phyloP scores from a whole-genome alignment of 225 moss, liverwort and hornwort species.

The Thuidium tamariscinum region DNA sequence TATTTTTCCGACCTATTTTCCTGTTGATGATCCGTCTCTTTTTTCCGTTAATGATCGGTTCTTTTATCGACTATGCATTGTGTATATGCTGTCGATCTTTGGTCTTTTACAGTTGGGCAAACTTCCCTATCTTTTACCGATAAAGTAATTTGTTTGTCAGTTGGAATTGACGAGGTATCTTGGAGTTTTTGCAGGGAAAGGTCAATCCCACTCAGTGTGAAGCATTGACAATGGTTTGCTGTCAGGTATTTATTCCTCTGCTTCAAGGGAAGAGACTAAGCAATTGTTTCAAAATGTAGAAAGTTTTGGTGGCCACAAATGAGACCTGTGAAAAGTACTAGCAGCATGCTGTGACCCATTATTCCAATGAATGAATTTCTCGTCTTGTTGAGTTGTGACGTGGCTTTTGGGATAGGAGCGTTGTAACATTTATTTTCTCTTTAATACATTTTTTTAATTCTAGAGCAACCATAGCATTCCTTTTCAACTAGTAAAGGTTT shows the following conservation, averaged over 20 bases:
- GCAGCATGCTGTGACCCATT: neutral
- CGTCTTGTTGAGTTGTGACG: neutral
- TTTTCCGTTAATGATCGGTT: neutral
- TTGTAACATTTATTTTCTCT: too few relatives aligned
- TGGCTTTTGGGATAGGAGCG: neutral
- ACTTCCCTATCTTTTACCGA: neutral
- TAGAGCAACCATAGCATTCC: neutral
- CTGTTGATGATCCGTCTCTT: neutral
- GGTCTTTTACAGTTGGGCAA: neutral
- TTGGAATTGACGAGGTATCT: neutral
- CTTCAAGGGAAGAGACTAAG: neutral
- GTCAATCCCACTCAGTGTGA: conserved; percentile 97
- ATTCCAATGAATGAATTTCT: neutral
- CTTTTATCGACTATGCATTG: neutral
- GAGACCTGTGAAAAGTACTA: neutral
- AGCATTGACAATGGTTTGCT: conserved; percentile 96
- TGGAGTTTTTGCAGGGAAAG: conserved; percentile 61
- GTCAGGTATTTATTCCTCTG: conserved; percentile 51
- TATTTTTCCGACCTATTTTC: neutral
- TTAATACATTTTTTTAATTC: neutral
- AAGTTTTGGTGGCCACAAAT: neutral
- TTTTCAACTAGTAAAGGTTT: neutral
- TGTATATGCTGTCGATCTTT: neutral
- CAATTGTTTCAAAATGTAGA: neutral
- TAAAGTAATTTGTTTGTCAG: neutral